phyloP scores from a whole-genome alignment of 2,329 filamentous ascomycete species.

The Boeremia lycopersici region DNA sequence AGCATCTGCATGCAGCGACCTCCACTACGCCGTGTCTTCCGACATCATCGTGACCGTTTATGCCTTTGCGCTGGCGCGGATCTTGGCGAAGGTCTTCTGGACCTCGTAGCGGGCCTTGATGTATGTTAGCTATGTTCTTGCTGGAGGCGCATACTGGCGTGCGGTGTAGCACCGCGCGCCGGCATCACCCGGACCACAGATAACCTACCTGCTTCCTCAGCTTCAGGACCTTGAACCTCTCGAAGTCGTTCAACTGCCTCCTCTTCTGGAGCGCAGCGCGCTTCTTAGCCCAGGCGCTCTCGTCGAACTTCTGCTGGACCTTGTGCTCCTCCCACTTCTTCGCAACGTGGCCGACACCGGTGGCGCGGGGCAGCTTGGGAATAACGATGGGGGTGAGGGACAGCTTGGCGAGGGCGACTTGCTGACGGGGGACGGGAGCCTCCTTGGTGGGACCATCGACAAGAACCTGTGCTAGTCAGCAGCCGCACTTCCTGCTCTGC shows the following conservation, averaged over 20 bases:
- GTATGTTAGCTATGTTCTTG: conserved; percentile 25
- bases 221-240: conserved; percentile 99
- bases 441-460: conserved; percentile 90
- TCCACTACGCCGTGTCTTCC: conserved; percentile 36
- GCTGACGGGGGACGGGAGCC: conserved; percentile 83
- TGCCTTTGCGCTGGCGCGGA: conserved; percentile 56
- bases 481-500: conserved; percentile 23
- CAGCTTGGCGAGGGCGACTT: conserved; percentile 78
- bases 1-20: conserved; percentile 39
- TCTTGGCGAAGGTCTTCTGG: conserved; percentile 93
- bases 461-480: conserved; percentile 72
- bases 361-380: conserved; percentile 81
- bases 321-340: conserved; percentile 88
- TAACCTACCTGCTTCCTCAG: conserved; percentile 93
- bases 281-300: conserved; percentile 94
- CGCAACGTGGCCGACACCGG: conserved; percentile 82
- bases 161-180: not conserved
- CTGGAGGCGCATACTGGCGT: not conserved
- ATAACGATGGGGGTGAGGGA: conserved; percentile 91
- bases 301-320: conserved; percentile 91
- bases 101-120: conserved; percentile 85
- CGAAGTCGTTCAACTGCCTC: conserved; percentile 94
- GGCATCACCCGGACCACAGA: not conserved
- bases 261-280: conserved; percentile 83
- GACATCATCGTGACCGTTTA: conserved; percentile 41